Conservation (phyloP, 2,329 filamentous ascomycete species). For the Echinosphaeria canescens region DNA sequence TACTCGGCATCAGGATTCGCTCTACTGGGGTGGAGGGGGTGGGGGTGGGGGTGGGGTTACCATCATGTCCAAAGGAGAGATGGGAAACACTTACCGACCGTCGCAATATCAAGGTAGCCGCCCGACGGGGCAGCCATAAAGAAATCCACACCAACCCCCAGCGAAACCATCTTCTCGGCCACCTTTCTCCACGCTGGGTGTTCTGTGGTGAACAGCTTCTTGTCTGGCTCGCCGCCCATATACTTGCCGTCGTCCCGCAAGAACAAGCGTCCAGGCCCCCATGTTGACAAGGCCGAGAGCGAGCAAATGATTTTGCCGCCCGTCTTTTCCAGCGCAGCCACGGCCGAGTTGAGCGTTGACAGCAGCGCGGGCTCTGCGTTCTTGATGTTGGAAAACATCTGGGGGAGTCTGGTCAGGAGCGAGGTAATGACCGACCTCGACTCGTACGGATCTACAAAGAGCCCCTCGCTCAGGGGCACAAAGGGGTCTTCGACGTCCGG, state of each 20-base stretch:
- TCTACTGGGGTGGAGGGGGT: background rate
- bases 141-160: constrained; percentile 78
- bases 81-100: constrained; percentile 40
- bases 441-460: constrained; percentile 89
- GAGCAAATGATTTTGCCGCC: constrained; percentile 88
- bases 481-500: constrained; percentile 94
- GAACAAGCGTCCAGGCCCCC: constrained; percentile 69
- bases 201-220: constrained; percentile 79
- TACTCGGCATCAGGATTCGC: constrained; percentile 5
- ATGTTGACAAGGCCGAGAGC: constrained; percentile 71
- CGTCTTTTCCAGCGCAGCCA: constrained; percentile 66
- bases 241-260: constrained; percentile 78
- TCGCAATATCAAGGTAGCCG: constrained; percentile 82
- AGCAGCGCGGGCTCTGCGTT: constrained; percentile 80
- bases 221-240: constrained; percentile 71
- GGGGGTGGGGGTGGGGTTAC: background rate
- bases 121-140: constrained; percentile 84
- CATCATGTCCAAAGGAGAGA: no score
- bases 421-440: constrained; percentile 71
- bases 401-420: constrained; percentile 66
- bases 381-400: constrained; percentile 72
- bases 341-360: constrained; percentile 61
- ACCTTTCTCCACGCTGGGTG: constrained; percentile 73
- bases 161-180: constrained; percentile 70
- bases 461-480: constrained; percentile 69